These are phyloP conservation scores for Akebia trifoliata DNA, from an alignment of 164 flowering plant species.

Conservation along the genomic window DNA sequence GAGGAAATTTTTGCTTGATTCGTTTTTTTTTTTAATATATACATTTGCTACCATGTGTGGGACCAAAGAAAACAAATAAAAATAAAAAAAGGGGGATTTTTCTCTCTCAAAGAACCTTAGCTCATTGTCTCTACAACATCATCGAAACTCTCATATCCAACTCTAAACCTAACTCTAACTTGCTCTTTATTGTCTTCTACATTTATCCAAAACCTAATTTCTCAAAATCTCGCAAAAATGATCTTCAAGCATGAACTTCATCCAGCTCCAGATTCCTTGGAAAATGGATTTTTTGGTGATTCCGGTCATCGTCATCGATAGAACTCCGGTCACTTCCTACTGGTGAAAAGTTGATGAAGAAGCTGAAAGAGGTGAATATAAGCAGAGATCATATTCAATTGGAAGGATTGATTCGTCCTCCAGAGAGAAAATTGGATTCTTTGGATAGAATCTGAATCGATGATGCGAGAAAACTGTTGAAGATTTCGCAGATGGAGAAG, in stretches of 20 bases:
- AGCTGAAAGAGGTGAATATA: conserved; percentile 38
- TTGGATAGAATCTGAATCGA: conserved; percentile 28
- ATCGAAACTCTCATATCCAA: conserved; percentile 10
- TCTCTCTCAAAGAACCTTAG: conserved; percentile 28
- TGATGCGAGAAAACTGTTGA: conserved; percentile 57
- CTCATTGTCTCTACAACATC: conserved; percentile 38
- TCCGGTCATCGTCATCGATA: conserved; percentile 21
- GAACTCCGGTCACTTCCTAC: conserved; percentile 25
- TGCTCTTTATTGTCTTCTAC: conserved; percentile 34
- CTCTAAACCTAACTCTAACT: conserved; percentile 17
- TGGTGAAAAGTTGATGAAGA: conserved; percentile 43
- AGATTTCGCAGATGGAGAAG: conserved; percentile 44
- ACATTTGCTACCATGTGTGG: no score
- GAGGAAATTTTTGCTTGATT: no score
- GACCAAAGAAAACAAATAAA: no score
- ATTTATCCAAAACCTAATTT: conserved; percentile 7
- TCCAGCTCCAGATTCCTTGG: conserved; percentile 24
- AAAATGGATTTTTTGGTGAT: conserved; percentile 34
- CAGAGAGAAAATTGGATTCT: conserved; percentile 1
- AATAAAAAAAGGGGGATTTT: no score
- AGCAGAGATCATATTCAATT: conserved; percentile 37
- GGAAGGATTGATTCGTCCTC: conserved; percentile 39
- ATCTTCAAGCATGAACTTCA: conserved; percentile 9
- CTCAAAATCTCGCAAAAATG: conserved; percentile 27
- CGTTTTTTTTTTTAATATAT: no score